phyloP scores from a whole-genome alignment of 306 rosid species.

The Fragaria iinumae region DNA sequence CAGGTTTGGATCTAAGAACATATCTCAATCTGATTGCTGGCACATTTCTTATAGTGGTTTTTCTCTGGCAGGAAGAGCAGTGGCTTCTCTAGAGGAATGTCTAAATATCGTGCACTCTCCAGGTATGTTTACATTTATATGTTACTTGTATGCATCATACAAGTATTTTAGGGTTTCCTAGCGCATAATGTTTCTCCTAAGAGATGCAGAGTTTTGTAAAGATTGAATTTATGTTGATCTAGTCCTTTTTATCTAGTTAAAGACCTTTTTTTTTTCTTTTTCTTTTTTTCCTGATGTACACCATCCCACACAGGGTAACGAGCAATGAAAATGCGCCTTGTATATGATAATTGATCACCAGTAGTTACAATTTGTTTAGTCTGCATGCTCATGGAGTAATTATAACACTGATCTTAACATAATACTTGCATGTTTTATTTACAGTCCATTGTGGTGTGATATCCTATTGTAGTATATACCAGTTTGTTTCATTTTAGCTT shows the following conservation, averaged over 20 bases:
- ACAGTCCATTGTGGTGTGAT: not conserved
- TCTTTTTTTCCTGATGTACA: not conserved
- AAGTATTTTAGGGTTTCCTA: not conserved
- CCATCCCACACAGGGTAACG: not conserved
- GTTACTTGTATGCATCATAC: constrained; percentile 8
- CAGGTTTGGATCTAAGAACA: constrained; percentile 45
- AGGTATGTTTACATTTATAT: constrained; percentile 52
- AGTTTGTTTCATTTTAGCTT: constrained; percentile 24
- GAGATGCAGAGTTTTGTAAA: constrained; percentile 3
- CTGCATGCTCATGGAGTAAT: not conserved
- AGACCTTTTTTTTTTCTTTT: not conserved
- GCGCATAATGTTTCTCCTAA: not conserved
- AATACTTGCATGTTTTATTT: not conserved
- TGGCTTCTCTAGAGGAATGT: constrained; percentile 93
- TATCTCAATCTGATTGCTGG: constrained; percentile 15
- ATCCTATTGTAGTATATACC: not conserved
- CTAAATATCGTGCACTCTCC: constrained; percentile 90
- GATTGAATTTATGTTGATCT: not conserved
- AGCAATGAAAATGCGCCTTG: not conserved
- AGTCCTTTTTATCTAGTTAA: not conserved
- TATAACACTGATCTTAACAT: not conserved
- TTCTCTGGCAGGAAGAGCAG: constrained; percentile 90
- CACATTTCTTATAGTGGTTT: constrained; percentile 31
- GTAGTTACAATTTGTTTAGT: not conserved
- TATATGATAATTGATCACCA: not conserved